Evolutionary conservation across 495 filamentous ascomycete species (phyloP), one percentile per base, ranked within the genome.

Genomic region (Xylaria bambusicola): DNA sequence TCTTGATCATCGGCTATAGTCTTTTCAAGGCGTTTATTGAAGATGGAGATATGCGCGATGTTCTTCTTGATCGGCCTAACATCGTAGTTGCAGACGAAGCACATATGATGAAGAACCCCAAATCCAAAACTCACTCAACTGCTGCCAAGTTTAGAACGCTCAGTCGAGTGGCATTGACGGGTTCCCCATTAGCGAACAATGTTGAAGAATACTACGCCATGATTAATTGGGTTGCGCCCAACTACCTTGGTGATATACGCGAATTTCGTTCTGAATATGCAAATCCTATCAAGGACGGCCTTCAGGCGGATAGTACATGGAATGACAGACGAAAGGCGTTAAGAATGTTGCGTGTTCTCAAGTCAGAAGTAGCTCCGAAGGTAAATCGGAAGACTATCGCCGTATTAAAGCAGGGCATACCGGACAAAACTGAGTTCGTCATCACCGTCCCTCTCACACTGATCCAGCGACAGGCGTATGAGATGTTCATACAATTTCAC

Each of bases 81-180:
- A 84, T 97, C 40, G 85, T 96, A n/a, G 73, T 97, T 13, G 88
- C 88, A 1, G 93, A 98, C 63, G 93, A 98, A 69, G 93, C 92
- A 0, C 93, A 98, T 64, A 77, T 70, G 23, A 71, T 96, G 58
- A 96, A 94, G 67, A 91, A 90, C 58, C 70, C 71, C 0, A 65
- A 60, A 0, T 70, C 85, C 0, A 66, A 72, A n/a, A 71, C 91
- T 17, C 70, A 84, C 20, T 57, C 71, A 45, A 79, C 82, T 20
- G 75, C 85, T 4, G 72, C 71, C 10, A 69, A 75, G 9, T 86
- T 97, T 61, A 77, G 68, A 49, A 87, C 92, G 0, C 83, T 72
- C 55, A 87, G 82, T 59, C 87, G 93, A 10, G 90, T 98, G 66
- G 93, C 91, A 2, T 73, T 97, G 60, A 96, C 93, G 0, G 93